Conservation (phyloP, 1,284 basidiomycete species). For the Lentinula novae-zelandiae region DNA sequence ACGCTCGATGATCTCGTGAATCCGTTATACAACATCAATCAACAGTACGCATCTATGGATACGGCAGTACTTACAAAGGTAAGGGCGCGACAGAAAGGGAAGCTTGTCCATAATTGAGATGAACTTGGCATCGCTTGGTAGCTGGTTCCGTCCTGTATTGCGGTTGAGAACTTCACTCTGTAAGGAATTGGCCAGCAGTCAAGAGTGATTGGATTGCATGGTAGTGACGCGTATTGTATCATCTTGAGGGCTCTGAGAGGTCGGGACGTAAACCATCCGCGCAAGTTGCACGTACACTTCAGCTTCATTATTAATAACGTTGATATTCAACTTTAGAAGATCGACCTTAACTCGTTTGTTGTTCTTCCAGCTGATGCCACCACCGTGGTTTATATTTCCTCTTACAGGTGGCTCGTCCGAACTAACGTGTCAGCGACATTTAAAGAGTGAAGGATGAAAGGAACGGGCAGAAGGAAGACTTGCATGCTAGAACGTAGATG, state of each 20-base stretch:
- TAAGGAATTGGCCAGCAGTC: not conserved
- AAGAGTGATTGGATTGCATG: not conserved
- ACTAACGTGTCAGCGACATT: not conserved
- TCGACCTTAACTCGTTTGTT: not conserved
- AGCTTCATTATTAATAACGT: not conserved
- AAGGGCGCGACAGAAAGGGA: too few species aligned
- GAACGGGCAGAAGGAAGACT: not conserved
- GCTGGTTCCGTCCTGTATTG: too few species aligned
- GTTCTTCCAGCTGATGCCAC: not conserved
- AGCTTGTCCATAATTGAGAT: too few species aligned
- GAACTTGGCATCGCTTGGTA: too few species aligned
- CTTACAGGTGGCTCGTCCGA: not conserved
- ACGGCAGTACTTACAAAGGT: too few species aligned
- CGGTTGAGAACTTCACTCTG: not conserved
- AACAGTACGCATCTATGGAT: too few species aligned
- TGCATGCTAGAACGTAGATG: not conserved
- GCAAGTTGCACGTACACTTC: not conserved
- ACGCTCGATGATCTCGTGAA: conserved; percentile 5
- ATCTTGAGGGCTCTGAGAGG: too few species aligned
- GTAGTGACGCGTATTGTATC: not conserved
- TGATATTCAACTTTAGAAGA: not conserved
- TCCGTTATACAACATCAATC: conserved; percentile 3
- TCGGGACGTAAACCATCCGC: too few species aligned
- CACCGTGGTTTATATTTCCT: not conserved
- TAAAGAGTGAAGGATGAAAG: not conserved